A percentile compares a stretch with the other conserved stretches of the same genome.
These are phyloP conservation scores for Davidsoniella virescens DNA, from an alignment of 2,329 filamentous ascomycete genomes.

Conservation along the genomic window DNA sequence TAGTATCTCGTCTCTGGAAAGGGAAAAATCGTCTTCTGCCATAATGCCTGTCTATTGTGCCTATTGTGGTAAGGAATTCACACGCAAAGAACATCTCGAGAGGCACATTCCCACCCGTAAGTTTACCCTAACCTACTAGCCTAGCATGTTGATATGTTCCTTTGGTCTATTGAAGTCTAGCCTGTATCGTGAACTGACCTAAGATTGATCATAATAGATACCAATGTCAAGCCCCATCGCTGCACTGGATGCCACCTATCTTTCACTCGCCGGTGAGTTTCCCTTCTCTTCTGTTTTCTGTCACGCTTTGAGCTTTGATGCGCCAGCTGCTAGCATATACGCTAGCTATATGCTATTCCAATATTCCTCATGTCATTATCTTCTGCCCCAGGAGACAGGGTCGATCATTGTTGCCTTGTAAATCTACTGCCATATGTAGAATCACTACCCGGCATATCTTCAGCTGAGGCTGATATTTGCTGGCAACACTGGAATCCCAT, in stretches of 20 bases:
- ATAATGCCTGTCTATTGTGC: constrained; percentile 29
- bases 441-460: background rate
- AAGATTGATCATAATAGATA: constrained; percentile 23
- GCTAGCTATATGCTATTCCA: too few species aligned
- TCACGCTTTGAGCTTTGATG: too few species aligned
- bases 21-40: background rate
- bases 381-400: too few species aligned
- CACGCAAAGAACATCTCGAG: constrained; percentile 39
- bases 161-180: background rate
- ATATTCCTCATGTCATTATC: too few species aligned
- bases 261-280: constrained; percentile 31
- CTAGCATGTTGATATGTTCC: background rate
- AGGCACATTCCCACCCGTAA: constrained; percentile 36
- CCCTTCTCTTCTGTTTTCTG: background rate
- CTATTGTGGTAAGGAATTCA: constrained; percentile 39
- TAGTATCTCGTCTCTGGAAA: background rate
- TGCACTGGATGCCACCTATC: constrained; percentile 33
- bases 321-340: too few species aligned
- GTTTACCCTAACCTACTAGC: constrained; percentile 15
- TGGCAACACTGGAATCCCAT: too few species aligned
- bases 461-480: background rate
- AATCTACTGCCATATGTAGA: too few species aligned
- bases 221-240: constrained; percentile 37
- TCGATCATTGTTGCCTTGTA: too few species aligned
- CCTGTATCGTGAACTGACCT: too few species aligned